Percentiles rank a stretch among this genome's conserved stretches.
Evolutionary conservation across 169 alveolate genomes (phyloP).

Genomic region (Plasmodium malariae): DNA sequence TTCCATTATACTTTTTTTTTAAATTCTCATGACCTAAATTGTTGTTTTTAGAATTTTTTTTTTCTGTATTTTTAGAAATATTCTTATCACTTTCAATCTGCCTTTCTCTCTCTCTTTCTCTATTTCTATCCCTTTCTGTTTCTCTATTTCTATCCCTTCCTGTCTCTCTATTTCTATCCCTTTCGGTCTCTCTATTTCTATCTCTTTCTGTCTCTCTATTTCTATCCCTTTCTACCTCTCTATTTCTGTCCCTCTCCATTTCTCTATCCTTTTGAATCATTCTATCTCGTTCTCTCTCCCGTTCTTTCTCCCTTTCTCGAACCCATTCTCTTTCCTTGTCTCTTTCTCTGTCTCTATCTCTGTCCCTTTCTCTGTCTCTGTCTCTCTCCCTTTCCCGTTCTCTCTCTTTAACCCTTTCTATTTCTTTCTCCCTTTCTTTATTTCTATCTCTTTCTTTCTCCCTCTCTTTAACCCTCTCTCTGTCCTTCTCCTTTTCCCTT

Average conservation of each 20-base stretch:
- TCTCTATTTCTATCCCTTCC: slow-evolving; percentile 22
- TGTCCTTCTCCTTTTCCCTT: slow-evolving; percentile 1
- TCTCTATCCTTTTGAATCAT: not conserved
- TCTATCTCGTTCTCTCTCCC: slow-evolving; percentile 27
- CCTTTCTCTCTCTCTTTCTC: slow-evolving; percentile 21
- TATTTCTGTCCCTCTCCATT: not conserved
- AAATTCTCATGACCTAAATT: not conserved
- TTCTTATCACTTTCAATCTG: slow-evolving; percentile 7
- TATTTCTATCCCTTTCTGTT: not conserved
- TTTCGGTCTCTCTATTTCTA: not conserved
- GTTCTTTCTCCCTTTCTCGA: not conserved
- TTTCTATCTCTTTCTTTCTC: slow-evolving; percentile 5
- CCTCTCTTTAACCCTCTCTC: slow-evolving; percentile 7
- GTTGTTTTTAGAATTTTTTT: not conserved
- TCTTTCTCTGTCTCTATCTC: slow-evolving; percentile 9
- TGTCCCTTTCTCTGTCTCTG: slow-evolving; percentile 2
- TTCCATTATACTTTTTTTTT: slow-evolving; percentile 24
- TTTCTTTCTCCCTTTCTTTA: not conserved
- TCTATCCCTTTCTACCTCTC: slow-evolving; percentile 19
- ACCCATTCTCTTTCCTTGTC: slow-evolving; percentile 6
- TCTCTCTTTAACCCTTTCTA: slow-evolving; percentile 4
- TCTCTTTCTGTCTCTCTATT: slow-evolving; percentile 27
- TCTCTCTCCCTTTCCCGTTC: slow-evolving; percentile 29
- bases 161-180: slow-evolving; percentile 7
- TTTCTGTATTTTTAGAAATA: not conserved